Evolutionary conservation across 345 rosid species (phyloP), one percentile per base, ranked within the genome.

Genomic region (Orychophragmus violaceus): DNA sequence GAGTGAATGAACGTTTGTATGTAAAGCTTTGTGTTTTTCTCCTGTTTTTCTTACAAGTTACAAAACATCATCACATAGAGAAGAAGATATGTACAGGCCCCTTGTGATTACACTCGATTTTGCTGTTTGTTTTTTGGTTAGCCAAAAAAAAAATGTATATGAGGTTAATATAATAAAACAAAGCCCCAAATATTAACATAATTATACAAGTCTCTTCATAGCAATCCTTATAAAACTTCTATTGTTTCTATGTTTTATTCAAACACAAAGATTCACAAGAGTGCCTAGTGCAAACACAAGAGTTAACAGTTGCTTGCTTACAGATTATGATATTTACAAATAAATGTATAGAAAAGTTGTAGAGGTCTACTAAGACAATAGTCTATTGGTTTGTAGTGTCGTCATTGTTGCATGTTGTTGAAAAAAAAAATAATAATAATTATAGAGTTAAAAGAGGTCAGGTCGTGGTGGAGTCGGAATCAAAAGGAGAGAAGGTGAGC

Each of bases 31-130:
- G 64, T 68, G 76, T 70, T 44, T 22, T 8, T 36, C n/a, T n/a
- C n/a, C n/a, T 58, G 8, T 68, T 54, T 5, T n/a, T 41, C 48
- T 41, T 41, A 41, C 48, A 41, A 41, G 48, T 41, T 41, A 41
- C 48, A 41, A 41, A 41, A 41, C 48, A 9, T 16, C 45, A 39
- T 41, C 48, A 16, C 45, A 16, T 41, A 41, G 8, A 41, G 48
- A 41, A 41, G 48, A 16, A 41, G 82, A 77, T 81, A 64, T 85
- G 90, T 85, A 84, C 83, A 87, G 83, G 27, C 74, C 29, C 30
- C 51, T 44, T 73, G 63, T 66, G 54, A 49, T 33, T 7, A 52
- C 56, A 66, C 12, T 66, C 64, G 62, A 66, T 53, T 67, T 73
- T 66, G 72, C 53, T 73, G 49, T 7, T 39, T n/a, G n/a, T 36